Evolutionary conservation across 23 red algal species (phyloP).

Genomic region (Gracilariopsis chorda): DNA sequence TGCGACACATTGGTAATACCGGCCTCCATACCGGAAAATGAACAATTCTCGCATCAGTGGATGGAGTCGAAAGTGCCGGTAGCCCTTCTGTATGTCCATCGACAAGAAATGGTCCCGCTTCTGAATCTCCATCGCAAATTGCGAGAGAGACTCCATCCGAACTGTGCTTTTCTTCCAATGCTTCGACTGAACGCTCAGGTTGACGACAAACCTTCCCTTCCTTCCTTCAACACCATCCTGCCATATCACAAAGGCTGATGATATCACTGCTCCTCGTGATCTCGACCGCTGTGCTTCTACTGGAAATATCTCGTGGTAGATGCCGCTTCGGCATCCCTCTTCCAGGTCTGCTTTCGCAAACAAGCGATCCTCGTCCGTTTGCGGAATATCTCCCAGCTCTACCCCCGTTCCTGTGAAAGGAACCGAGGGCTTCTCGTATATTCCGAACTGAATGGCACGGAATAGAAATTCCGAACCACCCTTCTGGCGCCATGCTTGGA

Average conservation of each 20-base stretch:
- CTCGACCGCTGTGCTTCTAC: neutral
- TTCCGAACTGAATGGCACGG: neutral
- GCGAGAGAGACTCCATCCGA: neutral
- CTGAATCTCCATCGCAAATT: neutral
- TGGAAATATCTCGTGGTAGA: neutral
- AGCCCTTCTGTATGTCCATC: neutral
- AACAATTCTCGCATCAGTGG: constrained; percentile 6
- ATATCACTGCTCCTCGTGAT: neutral
- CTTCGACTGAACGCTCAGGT: neutral
- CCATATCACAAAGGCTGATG: neutral
- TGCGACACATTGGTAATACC: constrained; percentile 1
- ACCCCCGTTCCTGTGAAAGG: neutral
- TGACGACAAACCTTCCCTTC: constrained; percentile 16
- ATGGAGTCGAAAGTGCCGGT: neutral
- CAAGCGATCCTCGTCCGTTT: neutral
- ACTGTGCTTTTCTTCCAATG: neutral
- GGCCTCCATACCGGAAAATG: neutral
- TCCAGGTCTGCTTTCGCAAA: neutral
- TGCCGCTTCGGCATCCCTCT: neutral
- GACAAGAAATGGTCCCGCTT: neutral
- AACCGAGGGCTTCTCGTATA: neutral
- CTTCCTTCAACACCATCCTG: neutral
- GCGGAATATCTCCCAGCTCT: neutral
- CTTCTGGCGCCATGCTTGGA: neutral
- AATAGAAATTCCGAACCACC: neutral